phyloP scores from a whole-genome alignment of 129 eudicot species.

The Rutidosis leptorrhynchoides region DNA sequence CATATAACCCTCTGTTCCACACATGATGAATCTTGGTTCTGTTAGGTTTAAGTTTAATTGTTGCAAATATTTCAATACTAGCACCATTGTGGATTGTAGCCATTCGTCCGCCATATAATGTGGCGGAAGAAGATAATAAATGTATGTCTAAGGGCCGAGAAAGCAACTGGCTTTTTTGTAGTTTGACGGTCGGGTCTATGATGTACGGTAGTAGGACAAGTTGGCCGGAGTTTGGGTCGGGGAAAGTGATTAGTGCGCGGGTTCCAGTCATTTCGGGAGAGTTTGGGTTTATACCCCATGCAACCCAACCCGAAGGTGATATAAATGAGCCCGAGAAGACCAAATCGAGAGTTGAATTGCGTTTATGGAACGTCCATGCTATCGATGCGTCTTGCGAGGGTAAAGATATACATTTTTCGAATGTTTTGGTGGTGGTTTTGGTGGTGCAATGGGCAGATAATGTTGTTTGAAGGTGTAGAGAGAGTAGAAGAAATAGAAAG shows the following conservation, averaged over 20 bases:
- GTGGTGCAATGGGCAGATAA: conserved; percentile 64
- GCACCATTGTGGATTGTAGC: conserved; percentile 84
- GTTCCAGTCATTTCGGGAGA: conserved; percentile 89
- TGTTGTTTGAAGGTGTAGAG: conserved; percentile 25
- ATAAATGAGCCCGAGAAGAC: conserved; percentile 80
- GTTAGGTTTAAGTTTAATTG: conserved; percentile 67
- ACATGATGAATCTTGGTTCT: conserved; percentile 68
- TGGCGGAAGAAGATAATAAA: conserved; percentile 66
- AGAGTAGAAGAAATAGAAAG: conserved; percentile 32
- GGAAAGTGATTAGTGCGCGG: conserved; percentile 82
- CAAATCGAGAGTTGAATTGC: conserved; percentile 75
- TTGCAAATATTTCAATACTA: conserved; percentile 60
- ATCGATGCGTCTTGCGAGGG: conserved; percentile 91
- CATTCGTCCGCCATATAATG: conserved; percentile 72
- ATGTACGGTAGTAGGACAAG: conserved; percentile 74
- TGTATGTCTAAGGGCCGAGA: conserved; percentile 84
- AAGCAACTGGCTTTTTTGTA: conserved; percentile 60
- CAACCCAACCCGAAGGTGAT: conserved; percentile 98
- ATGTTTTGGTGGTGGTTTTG: conserved; percentile 50
- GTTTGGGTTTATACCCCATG: conserved; percentile 82
- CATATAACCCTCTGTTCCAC: conserved; percentile 89
- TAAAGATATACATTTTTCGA: conserved; percentile 65
- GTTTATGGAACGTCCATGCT: conserved; percentile 83
- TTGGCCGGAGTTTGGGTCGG: conserved; percentile 93
- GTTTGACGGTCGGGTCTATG: conserved; percentile 69